Percentiles rank a stretch among this genome's conserved stretches.
These are phyloP conservation scores for Plasmodium inui DNA, from an alignment of 169 alveolate genomes.

Conservation along the genomic window DNA sequence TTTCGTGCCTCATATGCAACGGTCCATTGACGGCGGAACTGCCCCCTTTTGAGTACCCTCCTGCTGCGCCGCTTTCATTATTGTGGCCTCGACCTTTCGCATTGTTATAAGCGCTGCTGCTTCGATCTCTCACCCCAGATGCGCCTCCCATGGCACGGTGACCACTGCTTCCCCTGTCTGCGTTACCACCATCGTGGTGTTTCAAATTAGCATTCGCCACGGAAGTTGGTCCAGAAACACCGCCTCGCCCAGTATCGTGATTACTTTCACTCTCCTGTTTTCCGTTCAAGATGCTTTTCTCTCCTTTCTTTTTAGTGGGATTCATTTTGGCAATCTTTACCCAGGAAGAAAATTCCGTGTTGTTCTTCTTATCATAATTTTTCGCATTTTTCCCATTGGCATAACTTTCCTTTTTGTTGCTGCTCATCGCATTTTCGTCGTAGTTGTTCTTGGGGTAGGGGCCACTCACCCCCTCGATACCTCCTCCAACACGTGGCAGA, in stretches of 20 bases:
- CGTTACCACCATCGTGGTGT: not conserved
- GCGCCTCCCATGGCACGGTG: not conserved
- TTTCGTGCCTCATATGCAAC: not conserved
- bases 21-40: not conserved
- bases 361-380: constrained; percentile 46
- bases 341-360: constrained; percentile 62
- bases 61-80: constrained; percentile 3
- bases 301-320: constrained; percentile 19
- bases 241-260: not conserved
- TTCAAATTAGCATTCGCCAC: not conserved
- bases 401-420: constrained; percentile 25
- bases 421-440: not conserved
- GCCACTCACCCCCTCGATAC: not conserved
- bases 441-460: not conserved
- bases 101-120: not conserved
- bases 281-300: not conserved
- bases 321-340: constrained; percentile 64
- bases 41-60: not conserved
- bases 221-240: not conserved
- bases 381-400: constrained; percentile 32
- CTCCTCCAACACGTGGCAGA: not conserved
- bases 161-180: not conserved
- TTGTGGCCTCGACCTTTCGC: not conserved
- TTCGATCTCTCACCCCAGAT: not conserved
- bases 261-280: not conserved